These are phyloP conservation scores for Xylariaceae sp. DNA, from an alignment of 2,329 filamentous ascomycete genomes.

Conservation along the genomic window DNA sequence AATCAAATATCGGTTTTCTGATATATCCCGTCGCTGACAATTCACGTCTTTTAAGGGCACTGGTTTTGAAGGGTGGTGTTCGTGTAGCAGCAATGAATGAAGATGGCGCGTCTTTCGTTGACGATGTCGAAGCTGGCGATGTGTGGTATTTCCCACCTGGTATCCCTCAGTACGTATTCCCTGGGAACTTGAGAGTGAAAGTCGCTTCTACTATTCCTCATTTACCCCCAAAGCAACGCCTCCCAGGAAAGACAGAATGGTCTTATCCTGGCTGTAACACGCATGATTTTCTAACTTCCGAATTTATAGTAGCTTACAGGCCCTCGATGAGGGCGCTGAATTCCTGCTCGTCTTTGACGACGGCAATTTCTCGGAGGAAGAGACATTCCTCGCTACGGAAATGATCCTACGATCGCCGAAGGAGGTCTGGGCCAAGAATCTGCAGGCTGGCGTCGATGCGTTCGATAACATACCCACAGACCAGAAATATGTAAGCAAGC, in stretches of 20 bases:
- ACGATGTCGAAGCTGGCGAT: slow-evolving; percentile 46
- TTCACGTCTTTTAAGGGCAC: slow-evolving; percentile 27
- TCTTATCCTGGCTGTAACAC: slow-evolving; percentile 35
- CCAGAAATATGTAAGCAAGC: slow-evolving; percentile 38
- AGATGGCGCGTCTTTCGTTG: slow-evolving; percentile 42
- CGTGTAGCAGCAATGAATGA: slow-evolving; percentile 48
- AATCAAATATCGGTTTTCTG: neutral
- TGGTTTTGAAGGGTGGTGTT: slow-evolving; percentile 49
- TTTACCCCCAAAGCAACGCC: too few species aligned
- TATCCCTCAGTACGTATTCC: slow-evolving; percentile 10
- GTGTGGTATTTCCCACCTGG: slow-evolving; percentile 37
- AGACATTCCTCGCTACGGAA: slow-evolving; percentile 53
- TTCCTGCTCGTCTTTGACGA: slow-evolving; percentile 57
- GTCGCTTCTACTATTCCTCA: too few species aligned
- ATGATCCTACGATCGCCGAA: slow-evolving; percentile 46
- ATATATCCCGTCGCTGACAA: slow-evolving; percentile 5
- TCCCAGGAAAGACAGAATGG: neutral
- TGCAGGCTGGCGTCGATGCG: slow-evolving; percentile 42
- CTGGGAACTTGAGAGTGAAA: too few species aligned
- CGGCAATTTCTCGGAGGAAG: slow-evolving; percentile 53
- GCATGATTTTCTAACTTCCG: neutral
- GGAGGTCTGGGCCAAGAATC: slow-evolving; percentile 51
- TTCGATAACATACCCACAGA: slow-evolving; percentile 43
- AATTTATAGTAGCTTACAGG: slow-evolving; percentile 41
- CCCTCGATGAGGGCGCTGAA: slow-evolving; percentile 49